Conservation (phyloP, 176 grass and related monocot species). For the Bolboschoenus planiculmis region DNA sequence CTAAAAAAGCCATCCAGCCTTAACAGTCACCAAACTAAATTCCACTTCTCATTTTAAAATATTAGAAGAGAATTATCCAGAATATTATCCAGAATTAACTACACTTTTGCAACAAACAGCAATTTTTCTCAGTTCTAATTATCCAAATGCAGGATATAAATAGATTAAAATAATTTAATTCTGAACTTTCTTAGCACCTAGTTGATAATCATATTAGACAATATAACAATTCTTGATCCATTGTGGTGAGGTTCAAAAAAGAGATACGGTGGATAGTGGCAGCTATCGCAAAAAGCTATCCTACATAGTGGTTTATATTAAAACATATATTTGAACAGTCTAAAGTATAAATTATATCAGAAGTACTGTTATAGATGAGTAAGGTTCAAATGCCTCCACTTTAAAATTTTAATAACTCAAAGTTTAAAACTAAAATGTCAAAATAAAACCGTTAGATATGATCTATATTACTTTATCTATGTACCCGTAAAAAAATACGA, state of each 20-base stretch:
- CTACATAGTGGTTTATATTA: background rate
- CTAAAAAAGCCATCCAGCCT: background rate
- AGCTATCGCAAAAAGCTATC: background rate
- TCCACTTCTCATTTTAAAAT: slow-evolving; percentile 1
- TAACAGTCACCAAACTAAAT: background rate
- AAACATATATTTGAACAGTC: background rate
- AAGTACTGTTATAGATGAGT: background rate
- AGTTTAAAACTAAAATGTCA: no score
- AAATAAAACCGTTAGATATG: no score
- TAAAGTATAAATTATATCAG: background rate
- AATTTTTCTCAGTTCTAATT: background rate
- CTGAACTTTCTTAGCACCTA: background rate
- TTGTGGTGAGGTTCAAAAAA: background rate
- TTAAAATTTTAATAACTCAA: no score
- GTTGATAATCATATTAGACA: background rate
- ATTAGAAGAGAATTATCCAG: background rate
- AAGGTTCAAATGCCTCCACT: no score
- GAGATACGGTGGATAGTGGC: background rate
- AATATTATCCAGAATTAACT: no score
- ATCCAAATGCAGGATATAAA: background rate
- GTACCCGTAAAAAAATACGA: no score
- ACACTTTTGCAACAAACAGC: no score
- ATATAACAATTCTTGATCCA: background rate
- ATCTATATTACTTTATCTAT: no score
- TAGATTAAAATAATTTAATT: background rate